These are phyloP conservation scores for Linum trigynum DNA, from an alignment of 345 rosid species.

Conservation along the genomic window DNA sequence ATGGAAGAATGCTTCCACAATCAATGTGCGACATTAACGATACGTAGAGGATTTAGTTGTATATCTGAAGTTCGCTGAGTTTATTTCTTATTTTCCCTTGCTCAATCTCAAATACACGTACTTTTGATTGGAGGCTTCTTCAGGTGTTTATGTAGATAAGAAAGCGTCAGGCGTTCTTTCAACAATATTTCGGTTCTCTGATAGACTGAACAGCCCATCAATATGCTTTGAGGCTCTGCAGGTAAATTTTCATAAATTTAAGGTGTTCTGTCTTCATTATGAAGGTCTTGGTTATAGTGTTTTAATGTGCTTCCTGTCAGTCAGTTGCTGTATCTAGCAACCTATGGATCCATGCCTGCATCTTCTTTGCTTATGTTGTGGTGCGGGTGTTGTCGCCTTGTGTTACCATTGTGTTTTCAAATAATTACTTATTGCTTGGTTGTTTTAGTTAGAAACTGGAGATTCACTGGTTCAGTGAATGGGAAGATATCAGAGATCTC, in stretches of 20 bases:
- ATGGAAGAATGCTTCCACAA: neutral
- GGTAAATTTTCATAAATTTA: conserved; percentile 33
- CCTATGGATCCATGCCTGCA: neutral
- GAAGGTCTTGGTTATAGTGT: neutral
- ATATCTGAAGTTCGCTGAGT: neutral
- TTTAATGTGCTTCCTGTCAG: neutral
- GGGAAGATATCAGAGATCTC: neutral
- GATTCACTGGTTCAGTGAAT: neutral
- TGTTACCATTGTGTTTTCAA: neutral
- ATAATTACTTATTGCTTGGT: neutral
- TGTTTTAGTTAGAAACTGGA: neutral
- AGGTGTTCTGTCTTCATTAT: neutral
- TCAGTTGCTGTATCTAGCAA: neutral
- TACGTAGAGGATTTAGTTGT: neutral
- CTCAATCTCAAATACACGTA: conserved; percentile 12
- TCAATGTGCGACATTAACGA: neutral
- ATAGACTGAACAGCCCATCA: conserved; percentile 36
- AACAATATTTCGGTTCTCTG: conserved; percentile 47
- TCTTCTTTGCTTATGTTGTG: too few species aligned
- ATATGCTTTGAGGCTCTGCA: conserved; percentile 82
- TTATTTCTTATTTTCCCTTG: neutral
- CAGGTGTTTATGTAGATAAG: conserved; percentile 46
- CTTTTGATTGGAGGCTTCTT: conserved; percentile 26
- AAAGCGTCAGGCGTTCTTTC: conserved; percentile 47
- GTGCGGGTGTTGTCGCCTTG: too few species aligned